phyloP scores from a whole-genome alignment of 1,139 yeast species.

The Saccharomyces hybrid region DNA sequence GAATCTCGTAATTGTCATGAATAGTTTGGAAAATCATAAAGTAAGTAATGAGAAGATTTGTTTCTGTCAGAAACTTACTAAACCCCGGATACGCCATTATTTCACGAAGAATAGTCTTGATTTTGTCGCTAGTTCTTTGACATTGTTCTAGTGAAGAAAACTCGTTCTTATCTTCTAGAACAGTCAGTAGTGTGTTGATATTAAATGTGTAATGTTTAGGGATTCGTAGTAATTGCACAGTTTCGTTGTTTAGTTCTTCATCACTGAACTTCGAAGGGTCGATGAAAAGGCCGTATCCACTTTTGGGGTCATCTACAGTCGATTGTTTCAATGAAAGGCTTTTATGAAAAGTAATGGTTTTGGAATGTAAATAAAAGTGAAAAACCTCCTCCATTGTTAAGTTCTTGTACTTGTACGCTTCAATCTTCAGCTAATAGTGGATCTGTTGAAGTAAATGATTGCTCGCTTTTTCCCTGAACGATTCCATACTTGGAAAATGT shows the following conservation, averaged over 20 bases:
- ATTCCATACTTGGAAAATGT: too few relatives aligned
- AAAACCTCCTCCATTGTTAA: neutral
- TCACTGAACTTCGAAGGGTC: neutral
- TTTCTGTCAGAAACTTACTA: conserved; percentile 17
- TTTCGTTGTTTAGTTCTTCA: neutral
- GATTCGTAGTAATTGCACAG: neutral
- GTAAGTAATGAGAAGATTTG: conserved; percentile 13
- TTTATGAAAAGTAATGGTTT: neutral
- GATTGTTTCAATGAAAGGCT: neutral
- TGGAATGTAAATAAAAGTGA: neutral
- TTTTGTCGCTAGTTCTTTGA: neutral
- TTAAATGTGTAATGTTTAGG: neutral
- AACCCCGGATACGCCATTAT: conserved; percentile 4
- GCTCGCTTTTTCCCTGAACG: too few relatives aligned
- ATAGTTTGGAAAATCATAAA: conserved; percentile 18
- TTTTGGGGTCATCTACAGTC: neutral
- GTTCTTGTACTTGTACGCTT: too few relatives aligned
- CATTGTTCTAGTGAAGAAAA: neutral
- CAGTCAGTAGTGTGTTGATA: neutral
- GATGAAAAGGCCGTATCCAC: neutral
- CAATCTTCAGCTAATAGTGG: too few relatives aligned
- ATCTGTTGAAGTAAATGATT: too few relatives aligned
- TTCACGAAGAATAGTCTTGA: neutral
- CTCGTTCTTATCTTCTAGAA: neutral
- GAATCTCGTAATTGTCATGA: conserved; percentile 12